Evolutionary conservation across 2,329 filamentous ascomycete species (phyloP).

Genomic region (Coniella vitis): DNA sequence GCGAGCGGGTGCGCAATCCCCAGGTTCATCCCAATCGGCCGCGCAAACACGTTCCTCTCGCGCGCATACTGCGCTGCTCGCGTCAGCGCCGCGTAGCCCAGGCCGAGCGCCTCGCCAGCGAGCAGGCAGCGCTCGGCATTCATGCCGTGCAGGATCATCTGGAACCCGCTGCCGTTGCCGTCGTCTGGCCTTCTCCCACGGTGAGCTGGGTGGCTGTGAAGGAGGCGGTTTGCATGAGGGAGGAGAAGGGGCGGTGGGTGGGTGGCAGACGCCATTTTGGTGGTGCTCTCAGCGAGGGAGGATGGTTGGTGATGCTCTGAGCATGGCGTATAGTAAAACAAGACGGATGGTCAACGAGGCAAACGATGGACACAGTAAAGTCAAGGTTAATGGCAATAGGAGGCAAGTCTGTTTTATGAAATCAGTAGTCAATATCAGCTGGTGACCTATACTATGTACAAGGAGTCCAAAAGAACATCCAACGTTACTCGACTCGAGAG

Average conservation of each 20-base stretch:
- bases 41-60: slow-evolving; percentile 58
- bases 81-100: slow-evolving; percentile 66
- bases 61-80: slow-evolving; percentile 59
- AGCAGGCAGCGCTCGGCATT: slow-evolving; percentile 71
- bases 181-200: slow-evolving; percentile 70
- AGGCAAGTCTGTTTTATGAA: no score
- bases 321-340: no score
- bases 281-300: no score
- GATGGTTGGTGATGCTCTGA: no score
- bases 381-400: no score
- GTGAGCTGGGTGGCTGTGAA: slow-evolving; percentile 68
- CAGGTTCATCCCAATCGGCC: slow-evolving; percentile 61
- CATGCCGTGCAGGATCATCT: slow-evolving; percentile 72
- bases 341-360: no score
- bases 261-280: not conserved
- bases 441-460: no score
- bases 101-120: slow-evolving; percentile 70
- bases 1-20: slow-evolving; percentile 60
- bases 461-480: no score
- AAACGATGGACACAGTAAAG: no score
- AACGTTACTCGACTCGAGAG: no score
- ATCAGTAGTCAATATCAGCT: no score
- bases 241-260: slow-evolving; percentile 32
- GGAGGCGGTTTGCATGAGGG: slow-evolving; percentile 64
- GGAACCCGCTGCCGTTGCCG: slow-evolving; percentile 75